Percentiles rank a stretch among this genome's conserved stretches.
Evolutionary conservation across 83 land plant genomes (phyloP).

Genomic region (Isoetes engelmannii): DNA sequence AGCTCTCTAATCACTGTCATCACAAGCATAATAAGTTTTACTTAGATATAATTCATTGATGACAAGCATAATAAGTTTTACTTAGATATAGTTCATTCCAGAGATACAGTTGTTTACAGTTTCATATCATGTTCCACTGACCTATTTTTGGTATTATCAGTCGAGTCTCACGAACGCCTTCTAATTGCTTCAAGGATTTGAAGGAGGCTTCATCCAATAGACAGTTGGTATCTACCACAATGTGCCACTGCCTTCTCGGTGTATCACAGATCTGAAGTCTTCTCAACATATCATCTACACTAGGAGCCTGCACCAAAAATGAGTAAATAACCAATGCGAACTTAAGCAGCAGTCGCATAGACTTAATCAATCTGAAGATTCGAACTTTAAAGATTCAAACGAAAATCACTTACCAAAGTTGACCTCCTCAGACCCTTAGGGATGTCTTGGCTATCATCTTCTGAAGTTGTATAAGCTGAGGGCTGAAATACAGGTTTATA

Average conservation of each 20-base stretch:
- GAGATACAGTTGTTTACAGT: background rate
- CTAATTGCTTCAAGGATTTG: constrained; percentile 46
- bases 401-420: constrained; percentile 29
- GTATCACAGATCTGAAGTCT: constrained; percentile 5
- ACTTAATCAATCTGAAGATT: too few species aligned
- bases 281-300: constrained; percentile 16
- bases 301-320: constrained; percentile 17
- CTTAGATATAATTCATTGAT: background rate
- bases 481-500: background rate
- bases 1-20: constrained; percentile 56
- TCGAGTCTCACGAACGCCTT: constrained; percentile 58
- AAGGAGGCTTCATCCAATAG: constrained; percentile 45
- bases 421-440: constrained; percentile 15
- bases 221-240: constrained; percentile 50
- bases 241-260: constrained; percentile 35
- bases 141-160: constrained; percentile 59
- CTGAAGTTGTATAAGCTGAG: constrained; percentile 9
- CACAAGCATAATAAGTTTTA: background rate
- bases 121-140: constrained; percentile 13
- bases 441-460: background rate
- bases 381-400: too few species aligned
- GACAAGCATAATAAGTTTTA: background rate
- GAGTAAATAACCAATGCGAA: too few species aligned
- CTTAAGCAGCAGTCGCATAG: too few species aligned
- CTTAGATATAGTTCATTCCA: background rate